Base-by-base conservation (phyloP, 2,329 filamentous ascomycete genomes). In the Madurella mycetomatis region DNA sequence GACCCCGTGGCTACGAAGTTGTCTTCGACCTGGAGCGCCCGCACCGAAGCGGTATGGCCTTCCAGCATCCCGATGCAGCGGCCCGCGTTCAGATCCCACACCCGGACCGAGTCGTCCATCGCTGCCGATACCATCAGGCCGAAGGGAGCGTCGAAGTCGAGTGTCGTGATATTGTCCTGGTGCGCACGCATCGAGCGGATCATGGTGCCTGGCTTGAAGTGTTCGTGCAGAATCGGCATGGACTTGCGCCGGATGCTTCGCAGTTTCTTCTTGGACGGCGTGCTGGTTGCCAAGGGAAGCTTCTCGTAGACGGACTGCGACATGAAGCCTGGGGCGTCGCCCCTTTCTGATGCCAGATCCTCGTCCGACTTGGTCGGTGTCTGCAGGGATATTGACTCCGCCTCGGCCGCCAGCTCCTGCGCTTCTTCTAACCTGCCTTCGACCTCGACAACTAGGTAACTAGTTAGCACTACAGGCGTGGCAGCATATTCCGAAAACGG, bases 101-200 rank as follows among this genome's bases (percentile, higher is more conserved):
- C 94, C 58, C 89, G 83, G 42, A 99, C 88, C 1, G 90, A 92
- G 69, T 99, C 94, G 68, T 99, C 94, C 65, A 96, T 76, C 9
- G 92, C 89, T 9, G 94, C 87, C 8, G 91, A 92, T 5, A 97
- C 90, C 82, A 97, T 84, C 17, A 90, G 95, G 15, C 94, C 94
- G 70, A 97, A 97, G 0, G 94, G 94, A n/a, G 87, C 88, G 69
- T 99, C 94, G 70, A 99, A 99, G 72, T 97, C 94, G 57, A 99
- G 70, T 8, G 92, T 88, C 1, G 92, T 95, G 58, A 99, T 87
- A 54, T 81, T 82, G 68, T 99, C 94, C 49, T 84, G 85, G 70
- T 99, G 94, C 2, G 92, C 91, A 62, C 89, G 86, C 53, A 97
- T 81, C 69, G 96, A 90, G 62, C 87, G 87, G 65, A 99, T 96